Evolutionary conservation across 164 flowering plant genomes (phyloP).

Genomic region (Tetrastigma voinierianum): DNA sequence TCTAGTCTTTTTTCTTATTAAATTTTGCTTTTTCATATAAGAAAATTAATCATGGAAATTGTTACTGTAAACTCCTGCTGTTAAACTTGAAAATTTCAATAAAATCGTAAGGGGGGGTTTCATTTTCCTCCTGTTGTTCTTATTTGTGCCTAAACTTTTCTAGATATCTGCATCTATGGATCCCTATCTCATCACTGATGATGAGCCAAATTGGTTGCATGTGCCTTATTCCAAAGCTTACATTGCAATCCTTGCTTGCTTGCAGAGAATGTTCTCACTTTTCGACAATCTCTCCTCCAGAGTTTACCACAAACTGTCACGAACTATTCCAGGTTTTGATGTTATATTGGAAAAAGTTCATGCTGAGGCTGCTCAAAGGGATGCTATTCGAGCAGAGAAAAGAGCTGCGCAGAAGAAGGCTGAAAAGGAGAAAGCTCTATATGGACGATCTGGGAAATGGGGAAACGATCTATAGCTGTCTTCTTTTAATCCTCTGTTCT

Average conservation of each 20-base stretch:
- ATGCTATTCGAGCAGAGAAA: slow-evolving; percentile 22
- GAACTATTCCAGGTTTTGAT: slow-evolving; percentile 54
- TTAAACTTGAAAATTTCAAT: no score
- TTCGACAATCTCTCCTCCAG: slow-evolving; percentile 33
- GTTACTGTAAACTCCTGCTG: no score
- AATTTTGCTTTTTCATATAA: no score
- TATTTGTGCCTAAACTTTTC: background rate
- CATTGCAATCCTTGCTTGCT: slow-evolving; percentile 1
- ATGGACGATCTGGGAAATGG: background rate
- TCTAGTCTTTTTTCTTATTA: no score
- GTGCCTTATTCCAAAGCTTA: background rate
- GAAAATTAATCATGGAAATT: no score
- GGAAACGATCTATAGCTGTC: background rate
- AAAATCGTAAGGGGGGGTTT: no score
- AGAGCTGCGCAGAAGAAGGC: slow-evolving; percentile 34
- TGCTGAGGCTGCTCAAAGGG: slow-evolving; percentile 30
- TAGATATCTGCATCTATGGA: background rate
- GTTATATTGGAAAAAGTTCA: slow-evolving; percentile 42
- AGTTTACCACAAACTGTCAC: slow-evolving; percentile 34
- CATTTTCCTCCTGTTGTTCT: no score
- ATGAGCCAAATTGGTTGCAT: background rate
- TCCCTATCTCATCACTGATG: background rate
- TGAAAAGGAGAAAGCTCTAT: slow-evolving; percentile 21
- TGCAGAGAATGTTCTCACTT: slow-evolving; percentile 47
- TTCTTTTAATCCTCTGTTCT: no score